phyloP scores from a whole-genome alignment of 805 yeast species.

The Barnettozyma salicaria region DNA sequence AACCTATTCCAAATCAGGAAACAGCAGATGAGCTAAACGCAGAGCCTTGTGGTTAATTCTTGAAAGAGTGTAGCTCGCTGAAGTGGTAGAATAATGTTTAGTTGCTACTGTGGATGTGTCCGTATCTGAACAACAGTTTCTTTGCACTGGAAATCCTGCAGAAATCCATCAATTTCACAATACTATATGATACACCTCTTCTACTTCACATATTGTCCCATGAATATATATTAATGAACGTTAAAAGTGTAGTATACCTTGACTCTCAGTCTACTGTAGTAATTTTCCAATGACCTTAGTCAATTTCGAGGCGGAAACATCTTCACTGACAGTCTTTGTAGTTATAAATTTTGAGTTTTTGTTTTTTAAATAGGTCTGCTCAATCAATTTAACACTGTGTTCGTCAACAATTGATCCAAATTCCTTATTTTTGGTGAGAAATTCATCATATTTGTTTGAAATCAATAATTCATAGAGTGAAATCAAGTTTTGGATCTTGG shows the following conservation, averaged over 20 bases:
- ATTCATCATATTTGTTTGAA: slow-evolving; percentile 19
- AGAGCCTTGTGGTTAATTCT: not conserved
- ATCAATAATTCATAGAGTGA: slow-evolving; percentile 22
- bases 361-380: slow-evolving; percentile 17
- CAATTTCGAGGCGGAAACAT: slow-evolving; percentile 21
- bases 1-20: slow-evolving; percentile 19
- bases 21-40: slow-evolving; percentile 17
- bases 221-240: not conserved
- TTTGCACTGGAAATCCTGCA: too few relatives aligned
- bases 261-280: too few relatives aligned
- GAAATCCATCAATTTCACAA: too few relatives aligned
- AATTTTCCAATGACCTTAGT: slow-evolving; percentile 21
- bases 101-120: too few relatives aligned
- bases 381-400: slow-evolving; percentile 14
- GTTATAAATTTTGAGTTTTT: slow-evolving; percentile 20
- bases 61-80: not conserved
- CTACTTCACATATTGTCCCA: not conserved
- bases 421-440: slow-evolving; percentile 20
- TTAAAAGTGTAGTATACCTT: too few relatives aligned
- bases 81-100: too few relatives aligned
- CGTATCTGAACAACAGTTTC: too few relatives aligned
- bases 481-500: slow-evolving; percentile 23
- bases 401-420: slow-evolving; percentile 17
- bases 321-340: slow-evolving; percentile 20
- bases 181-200: not conserved